Base-by-base conservation (phyloP, 352 stramenopile genomes). In the Globisporangium spiculum region DNA sequence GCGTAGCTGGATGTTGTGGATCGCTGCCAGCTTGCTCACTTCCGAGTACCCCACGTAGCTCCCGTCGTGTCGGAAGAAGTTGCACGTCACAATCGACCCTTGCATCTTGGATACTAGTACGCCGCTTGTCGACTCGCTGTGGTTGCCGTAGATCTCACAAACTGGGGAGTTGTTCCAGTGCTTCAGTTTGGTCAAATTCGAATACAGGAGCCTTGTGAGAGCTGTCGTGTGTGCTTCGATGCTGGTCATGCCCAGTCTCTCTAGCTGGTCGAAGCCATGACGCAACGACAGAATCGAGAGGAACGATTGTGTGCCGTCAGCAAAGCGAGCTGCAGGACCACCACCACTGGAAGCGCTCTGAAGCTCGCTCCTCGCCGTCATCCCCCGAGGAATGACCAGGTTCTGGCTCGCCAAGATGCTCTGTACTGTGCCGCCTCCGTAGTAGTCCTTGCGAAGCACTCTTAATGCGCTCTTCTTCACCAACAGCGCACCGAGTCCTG, bases 31-130 rank as follows among this genome's bases (percentile, higher is more conserved):
- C 27, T 87, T 89, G 27, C 77, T 65, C 10, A 92, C 82, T 69
- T 92, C 81, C 2, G 78, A 74, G 55, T 91, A 92, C n/a, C 86
- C 86, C 2, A 94, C 78, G 59, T 79, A 92, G 56, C 72, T 80
- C 9, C 75, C 74, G 34, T 94, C 83, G 0, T 72, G 20, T 4
- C 77, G 76, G 14, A 79, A 67, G 56, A 92, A 90, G 73, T 92
- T 94, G 59, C 75, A 92, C 24, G 83, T 72, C 9, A 92, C 74
- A 52, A 90, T 82, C 0, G 81, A 67, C 6, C 84, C 84, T 36
- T 78, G 72, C 24, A 48, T 4, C 16, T 18, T 4, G 55, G 58
- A 7, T 62, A 10, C 41, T 0, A 8, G 2, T 32, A 32, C 30
- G 30, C 18, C 16, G 9, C 60, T 4, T 60, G 52, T 8, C 60